These are phyloP conservation scores for Melocanna baccifera DNA, from an alignment of 176 grass and related monocot species.

Conservation along the genomic window DNA sequence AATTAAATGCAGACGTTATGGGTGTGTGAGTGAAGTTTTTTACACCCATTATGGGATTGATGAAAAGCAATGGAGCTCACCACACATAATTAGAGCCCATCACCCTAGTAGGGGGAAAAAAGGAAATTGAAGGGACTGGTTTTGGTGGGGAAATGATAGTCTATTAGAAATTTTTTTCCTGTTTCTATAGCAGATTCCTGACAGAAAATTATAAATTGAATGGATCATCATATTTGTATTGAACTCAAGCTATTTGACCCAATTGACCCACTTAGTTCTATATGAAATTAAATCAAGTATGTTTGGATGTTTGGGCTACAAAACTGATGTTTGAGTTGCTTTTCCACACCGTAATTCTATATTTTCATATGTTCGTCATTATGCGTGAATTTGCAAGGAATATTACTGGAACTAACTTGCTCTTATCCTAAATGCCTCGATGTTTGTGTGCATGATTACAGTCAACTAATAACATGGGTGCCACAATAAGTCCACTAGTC, in stretches of 20 bases:
- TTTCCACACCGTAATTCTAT: background rate
- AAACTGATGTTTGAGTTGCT: background rate
- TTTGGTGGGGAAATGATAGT: background rate
- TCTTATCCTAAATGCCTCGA: background rate
- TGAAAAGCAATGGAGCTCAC: too few relatives aligned
- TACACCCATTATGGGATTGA: too few relatives aligned
- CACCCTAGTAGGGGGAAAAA: background rate
- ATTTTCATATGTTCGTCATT: background rate
- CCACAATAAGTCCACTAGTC: background rate
- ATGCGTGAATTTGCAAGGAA: background rate
- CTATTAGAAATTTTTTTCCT: background rate
- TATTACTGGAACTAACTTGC: background rate
- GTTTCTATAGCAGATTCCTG: background rate
- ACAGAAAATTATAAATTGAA: background rate
- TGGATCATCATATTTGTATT: background rate
- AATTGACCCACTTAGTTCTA: background rate
- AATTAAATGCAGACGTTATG: too few relatives aligned
- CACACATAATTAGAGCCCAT: too few relatives aligned
- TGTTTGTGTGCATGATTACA: background rate
- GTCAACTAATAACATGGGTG: background rate
- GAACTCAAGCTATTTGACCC: background rate
- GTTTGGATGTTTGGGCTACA: background rate
- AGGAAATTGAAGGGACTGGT: background rate
- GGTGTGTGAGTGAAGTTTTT: too few relatives aligned
- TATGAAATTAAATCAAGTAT: background rate